Conservation (phyloP, 345 rosid genomes). For the Pseudoturritis turrita region DNA sequence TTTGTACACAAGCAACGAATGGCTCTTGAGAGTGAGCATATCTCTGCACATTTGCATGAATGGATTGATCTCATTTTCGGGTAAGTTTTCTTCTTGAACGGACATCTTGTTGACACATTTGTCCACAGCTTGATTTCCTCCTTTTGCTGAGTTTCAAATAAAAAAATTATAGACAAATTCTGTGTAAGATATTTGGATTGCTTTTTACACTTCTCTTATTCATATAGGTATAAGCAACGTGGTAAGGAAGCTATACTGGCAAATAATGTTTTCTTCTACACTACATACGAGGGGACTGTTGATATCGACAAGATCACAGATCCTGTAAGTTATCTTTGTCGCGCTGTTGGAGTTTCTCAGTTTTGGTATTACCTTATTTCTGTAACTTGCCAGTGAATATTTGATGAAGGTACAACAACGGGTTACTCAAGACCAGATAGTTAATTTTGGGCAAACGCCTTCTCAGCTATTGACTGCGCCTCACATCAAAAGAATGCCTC, state of each 20-base stretch:
- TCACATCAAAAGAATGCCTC: conserved; percentile 70
- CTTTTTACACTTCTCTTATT: neutral
- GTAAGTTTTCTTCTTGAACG: conserved; percentile 36
- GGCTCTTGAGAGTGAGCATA: conserved; percentile 98
- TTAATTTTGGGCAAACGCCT: conserved; percentile 93
- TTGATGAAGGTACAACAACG: conserved; percentile 63
- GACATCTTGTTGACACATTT: conserved; percentile 3
- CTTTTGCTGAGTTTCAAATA: neutral
- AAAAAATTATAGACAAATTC: neutral
- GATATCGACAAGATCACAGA: conserved; percentile 79
- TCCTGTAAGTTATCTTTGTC: conserved; percentile 53
- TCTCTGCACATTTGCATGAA: conserved; percentile 90
- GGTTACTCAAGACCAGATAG: conserved; percentile 75
- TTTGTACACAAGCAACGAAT: conserved; percentile 85
- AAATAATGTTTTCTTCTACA: conserved; percentile 88
- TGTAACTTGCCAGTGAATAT: conserved; percentile 4
- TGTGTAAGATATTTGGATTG: neutral
- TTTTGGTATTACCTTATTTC: conserved; percentile 5
- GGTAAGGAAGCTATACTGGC: conserved; percentile 89
- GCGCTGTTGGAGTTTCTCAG: conserved; percentile 5
- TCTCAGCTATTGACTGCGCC: conserved; percentile 81
- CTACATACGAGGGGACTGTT: conserved; percentile 85
- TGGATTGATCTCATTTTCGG: conserved; percentile 99
- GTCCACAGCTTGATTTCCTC: neutral
- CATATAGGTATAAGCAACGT: conserved; percentile 82